Evolutionary conservation across 192 early-diverging fungal genomes (phyloP).

Genomic region (Polychytrium aggregatum): DNA sequence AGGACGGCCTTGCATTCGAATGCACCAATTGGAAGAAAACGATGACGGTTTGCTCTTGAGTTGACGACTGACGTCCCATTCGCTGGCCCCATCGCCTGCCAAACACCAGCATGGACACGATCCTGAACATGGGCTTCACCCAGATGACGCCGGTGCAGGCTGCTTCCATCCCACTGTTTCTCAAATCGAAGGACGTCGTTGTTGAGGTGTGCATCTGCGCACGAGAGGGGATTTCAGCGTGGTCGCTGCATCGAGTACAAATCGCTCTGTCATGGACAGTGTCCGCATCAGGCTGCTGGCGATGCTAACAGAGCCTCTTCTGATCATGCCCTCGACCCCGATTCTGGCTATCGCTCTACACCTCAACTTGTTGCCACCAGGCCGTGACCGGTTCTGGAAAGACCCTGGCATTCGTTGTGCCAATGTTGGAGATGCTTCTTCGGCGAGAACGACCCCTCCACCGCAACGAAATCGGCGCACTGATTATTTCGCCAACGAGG

Average conservation of each 20-base stretch:
- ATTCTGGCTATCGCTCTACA: too few relatives aligned
- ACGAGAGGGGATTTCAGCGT: too few relatives aligned
- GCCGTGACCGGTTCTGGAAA: constrained; percentile 97
- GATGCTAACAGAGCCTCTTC: too few relatives aligned
- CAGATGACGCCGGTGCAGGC: constrained; percentile 94
- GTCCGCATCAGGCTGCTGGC: too few relatives aligned
- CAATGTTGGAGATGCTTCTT: constrained; percentile 78
- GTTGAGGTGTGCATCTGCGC: constrained; percentile 63
- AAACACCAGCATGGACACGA: constrained; percentile 8
- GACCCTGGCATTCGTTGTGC: constrained; percentile 84
- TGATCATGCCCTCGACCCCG: too few relatives aligned
- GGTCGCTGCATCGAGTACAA: too few relatives aligned
- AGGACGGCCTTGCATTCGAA: too few relatives aligned
- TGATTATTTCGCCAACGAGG: constrained; percentile 81
- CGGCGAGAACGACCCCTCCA: constrained; percentile 38
- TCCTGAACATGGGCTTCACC: constrained; percentile 59
- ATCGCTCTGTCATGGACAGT: too few relatives aligned
- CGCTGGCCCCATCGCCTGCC: too few relatives aligned
- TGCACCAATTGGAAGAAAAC: too few relatives aligned
- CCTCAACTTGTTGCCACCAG: constrained; percentile 10
- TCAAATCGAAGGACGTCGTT: constrained; percentile 89
- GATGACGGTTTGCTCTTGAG: too few relatives aligned
- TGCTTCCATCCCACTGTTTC: constrained; percentile 78
- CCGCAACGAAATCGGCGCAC: constrained; percentile 70
- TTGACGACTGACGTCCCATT: too few relatives aligned